Evolutionary conservation across 495 filamentous ascomycete species (phyloP).

Genomic region (Talaromyces thailandensis): DNA sequence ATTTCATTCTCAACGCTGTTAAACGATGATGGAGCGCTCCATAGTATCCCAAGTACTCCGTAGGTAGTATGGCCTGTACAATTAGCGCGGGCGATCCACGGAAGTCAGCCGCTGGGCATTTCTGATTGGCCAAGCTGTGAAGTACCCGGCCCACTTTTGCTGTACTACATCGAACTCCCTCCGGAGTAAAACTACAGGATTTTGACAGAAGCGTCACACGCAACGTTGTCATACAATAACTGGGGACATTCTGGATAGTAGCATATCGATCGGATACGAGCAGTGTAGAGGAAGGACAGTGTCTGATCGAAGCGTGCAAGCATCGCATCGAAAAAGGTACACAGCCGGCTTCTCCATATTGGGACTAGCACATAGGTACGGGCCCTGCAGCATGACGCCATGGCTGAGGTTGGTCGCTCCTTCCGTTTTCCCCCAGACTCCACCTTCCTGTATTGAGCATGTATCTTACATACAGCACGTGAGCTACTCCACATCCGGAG

Average conservation of each 20-base stretch:
- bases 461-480: neutral
- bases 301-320: too few species aligned
- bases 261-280: too few species aligned
- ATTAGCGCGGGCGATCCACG: neutral
- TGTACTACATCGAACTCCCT: neutral
- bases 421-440: neutral
- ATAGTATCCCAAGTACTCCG: too few species aligned
- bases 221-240: neutral
- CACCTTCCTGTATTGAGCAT: neutral
- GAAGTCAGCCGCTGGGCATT: neutral
- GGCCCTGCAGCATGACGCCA: neutral
- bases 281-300: neutral
- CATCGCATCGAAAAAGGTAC: neutral
- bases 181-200: neutral
- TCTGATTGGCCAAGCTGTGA: neutral
- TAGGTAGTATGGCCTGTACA: neutral
- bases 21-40: neutral
- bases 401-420: neutral
- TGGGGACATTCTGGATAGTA: too few species aligned
- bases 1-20: neutral
- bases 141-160: neutral
- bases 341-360: conserved; percentile 2
- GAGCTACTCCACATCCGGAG: conserved; percentile 6
- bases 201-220: neutral
- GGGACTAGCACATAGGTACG: neutral